Evolutionary conservation across 495 filamentous ascomycete genomes (phyloP).

Genomic region (Corynascus novoguineensis): DNA sequence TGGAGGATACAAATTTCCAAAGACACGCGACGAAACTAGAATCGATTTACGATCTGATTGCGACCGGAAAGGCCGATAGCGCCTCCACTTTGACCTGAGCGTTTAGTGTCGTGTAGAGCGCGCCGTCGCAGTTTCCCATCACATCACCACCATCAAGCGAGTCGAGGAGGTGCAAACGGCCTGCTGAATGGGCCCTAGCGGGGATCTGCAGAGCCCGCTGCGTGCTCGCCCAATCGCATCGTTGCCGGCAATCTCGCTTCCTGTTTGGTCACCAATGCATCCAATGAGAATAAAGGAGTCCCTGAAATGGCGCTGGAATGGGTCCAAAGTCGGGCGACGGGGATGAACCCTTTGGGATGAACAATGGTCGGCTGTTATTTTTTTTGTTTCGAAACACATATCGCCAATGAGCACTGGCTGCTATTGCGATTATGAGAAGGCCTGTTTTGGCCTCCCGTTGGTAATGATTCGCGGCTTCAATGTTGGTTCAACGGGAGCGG

Average conservation of each 20-base stretch:
- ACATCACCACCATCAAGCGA: not conserved
- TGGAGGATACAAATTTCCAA: too few relatives aligned
- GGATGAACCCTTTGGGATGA: constrained; percentile 2
- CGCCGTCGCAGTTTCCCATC: constrained; percentile 1
- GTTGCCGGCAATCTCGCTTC: constrained; percentile 29
- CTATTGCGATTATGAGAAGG: not conserved
- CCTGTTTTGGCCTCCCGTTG: not conserved
- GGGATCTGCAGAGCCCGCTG: not conserved
- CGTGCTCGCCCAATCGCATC: constrained; percentile 17
- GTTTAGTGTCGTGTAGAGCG: not conserved
- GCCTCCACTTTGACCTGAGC: not conserved
- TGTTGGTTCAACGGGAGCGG: not conserved
- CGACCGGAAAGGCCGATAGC: not conserved
- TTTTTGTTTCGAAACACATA: constrained; percentile 3
- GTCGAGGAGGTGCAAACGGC: not conserved
- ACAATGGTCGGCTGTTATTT: not conserved
- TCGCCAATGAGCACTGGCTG: not conserved
- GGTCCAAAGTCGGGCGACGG: not conserved
- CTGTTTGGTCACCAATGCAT: not conserved
- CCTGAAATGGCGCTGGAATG: constrained; percentile 17
- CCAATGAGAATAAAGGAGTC: constrained; percentile 23
- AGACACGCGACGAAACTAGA: not conserved
- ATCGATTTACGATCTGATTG: not conserved
- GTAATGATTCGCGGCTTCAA: not conserved
- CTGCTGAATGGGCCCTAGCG: not conserved